phyloP scores from a whole-genome alignment of 306 rosid genomes.

The Lithocarpus polystachyus region DNA sequence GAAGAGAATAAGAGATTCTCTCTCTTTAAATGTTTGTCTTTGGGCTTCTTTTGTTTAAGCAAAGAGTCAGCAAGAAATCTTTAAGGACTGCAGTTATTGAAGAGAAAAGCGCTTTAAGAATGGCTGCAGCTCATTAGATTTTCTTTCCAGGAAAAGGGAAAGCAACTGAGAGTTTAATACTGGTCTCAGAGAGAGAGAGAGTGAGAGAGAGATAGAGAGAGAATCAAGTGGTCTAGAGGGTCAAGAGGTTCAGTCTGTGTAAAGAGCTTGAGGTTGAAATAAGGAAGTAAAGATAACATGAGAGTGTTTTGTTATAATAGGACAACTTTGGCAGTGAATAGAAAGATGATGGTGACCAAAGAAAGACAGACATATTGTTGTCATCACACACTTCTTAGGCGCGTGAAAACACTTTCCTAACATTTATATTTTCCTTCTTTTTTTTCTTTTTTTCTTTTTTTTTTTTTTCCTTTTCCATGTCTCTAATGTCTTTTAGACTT shows the following conservation, averaged over 20 bases:
- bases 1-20: background rate
- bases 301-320: slow-evolving; percentile 48
- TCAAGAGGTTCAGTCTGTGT: background rate
- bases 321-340: slow-evolving; percentile 82
- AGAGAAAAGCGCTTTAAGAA: slow-evolving; percentile 7
- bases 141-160: slow-evolving; percentile 30
- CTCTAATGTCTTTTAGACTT: no score
- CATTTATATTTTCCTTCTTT: background rate
- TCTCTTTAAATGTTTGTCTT: background rate
- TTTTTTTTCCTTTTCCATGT: background rate
- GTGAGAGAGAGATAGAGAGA: background rate
- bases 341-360: slow-evolving; percentile 72
- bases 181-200: background rate
- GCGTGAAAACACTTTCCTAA: slow-evolving; percentile 25
- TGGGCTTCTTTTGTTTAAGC: background rate
- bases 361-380: slow-evolving; percentile 29
- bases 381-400: slow-evolving; percentile 30
- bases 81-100: background rate
- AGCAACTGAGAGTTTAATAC: slow-evolving; percentile 33
- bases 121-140: slow-evolving; percentile 5
- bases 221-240: background rate
- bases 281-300: slow-evolving; percentile 12
- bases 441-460: no score
- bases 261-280: slow-evolving; percentile 28
- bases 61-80: background rate